Evolutionary conservation across 352 stramenopile genomes (phyloP).

Genomic region (Globisporangium cederbergense): DNA sequence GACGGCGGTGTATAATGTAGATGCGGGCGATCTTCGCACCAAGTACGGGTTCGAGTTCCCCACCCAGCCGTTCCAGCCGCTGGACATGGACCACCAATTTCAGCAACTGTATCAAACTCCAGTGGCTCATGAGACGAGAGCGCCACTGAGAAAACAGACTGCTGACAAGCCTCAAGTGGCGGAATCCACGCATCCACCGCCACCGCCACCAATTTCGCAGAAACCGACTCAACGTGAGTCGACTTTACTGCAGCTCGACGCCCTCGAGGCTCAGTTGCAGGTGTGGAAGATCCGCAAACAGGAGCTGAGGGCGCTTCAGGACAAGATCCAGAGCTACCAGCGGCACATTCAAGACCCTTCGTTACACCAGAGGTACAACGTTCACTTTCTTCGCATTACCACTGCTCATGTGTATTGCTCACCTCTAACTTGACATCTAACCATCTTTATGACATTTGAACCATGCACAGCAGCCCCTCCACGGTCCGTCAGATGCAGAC

Average conservation of each 20-base stretch:
- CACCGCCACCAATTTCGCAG: background rate
- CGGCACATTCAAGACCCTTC: background rate
- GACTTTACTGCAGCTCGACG: constrained; percentile 11
- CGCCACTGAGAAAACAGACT: background rate
- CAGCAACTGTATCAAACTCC: background rate
- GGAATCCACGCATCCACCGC: background rate
- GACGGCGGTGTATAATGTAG: background rate
- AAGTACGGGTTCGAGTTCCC: constrained; percentile 18
- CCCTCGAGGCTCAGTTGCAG: constrained; percentile 13
- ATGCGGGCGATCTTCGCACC: constrained; percentile 3
- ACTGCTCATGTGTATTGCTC: background rate
- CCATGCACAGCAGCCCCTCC: background rate
- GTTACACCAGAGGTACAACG: constrained; percentile 2
- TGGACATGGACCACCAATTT: background rate
- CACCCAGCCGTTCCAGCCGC: constrained; percentile 8
- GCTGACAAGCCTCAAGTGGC: background rate
- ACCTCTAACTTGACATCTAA: constrained; percentile 1
- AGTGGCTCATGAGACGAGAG: background rate
- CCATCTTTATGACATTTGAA: background rate
- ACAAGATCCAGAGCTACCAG: constrained; percentile 4
- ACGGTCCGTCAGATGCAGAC: constrained; percentile 3
- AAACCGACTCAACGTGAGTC: background rate
- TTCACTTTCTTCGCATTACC: background rate
- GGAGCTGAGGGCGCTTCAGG: constrained; percentile 5
- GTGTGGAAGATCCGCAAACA: constrained; percentile 10